Percentiles rank a stretch among this genome's conserved stretches.
Evolutionary conservation across 257 asterid genomes (phyloP).

Genomic region (Lavandula angustifolia): DNA sequence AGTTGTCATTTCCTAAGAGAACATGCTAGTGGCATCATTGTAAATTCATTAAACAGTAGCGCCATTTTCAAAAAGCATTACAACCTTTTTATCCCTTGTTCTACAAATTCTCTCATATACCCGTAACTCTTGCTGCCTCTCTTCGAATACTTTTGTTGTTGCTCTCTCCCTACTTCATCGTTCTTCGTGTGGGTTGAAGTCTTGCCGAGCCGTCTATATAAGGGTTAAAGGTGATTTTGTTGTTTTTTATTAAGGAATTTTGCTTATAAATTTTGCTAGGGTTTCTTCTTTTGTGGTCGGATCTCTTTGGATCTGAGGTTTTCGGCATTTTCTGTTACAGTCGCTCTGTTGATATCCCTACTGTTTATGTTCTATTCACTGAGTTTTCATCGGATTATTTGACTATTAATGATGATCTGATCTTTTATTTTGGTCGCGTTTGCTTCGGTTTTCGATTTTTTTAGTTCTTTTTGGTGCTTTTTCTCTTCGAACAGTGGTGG

Average conservation of each 20-base stretch:
- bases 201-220: background rate
- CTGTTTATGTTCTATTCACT: background rate
- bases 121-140: conserved; percentile 5
- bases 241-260: conserved; percentile 16
- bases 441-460: background rate
- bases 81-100: conserved; percentile 24
- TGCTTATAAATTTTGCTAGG: conserved; percentile 20
- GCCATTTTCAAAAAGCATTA: conserved; percentile 3
- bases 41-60: background rate
- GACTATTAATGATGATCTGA: conserved; percentile 27
- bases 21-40: conserved; percentile 31
- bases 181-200: conserved; percentile 4
- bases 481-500: background rate
- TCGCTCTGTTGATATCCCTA: conserved; percentile 9
- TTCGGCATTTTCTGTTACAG: background rate
- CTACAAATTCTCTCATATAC: conserved; percentile 25
- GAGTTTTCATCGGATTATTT: conserved; percentile 7
- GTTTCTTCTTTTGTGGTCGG: conserved; percentile 17
- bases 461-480: background rate
- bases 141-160: conserved; percentile 25
- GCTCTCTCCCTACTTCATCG: conserved; percentile 5
- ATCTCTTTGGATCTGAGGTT: conserved; percentile 39
- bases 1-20: conserved; percentile 36
- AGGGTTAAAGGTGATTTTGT: conserved; percentile 13
- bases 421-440: background rate